Conservation (phyloP, 2,329 filamentous ascomycete genomes). For the Fulvia fulva region DNA sequence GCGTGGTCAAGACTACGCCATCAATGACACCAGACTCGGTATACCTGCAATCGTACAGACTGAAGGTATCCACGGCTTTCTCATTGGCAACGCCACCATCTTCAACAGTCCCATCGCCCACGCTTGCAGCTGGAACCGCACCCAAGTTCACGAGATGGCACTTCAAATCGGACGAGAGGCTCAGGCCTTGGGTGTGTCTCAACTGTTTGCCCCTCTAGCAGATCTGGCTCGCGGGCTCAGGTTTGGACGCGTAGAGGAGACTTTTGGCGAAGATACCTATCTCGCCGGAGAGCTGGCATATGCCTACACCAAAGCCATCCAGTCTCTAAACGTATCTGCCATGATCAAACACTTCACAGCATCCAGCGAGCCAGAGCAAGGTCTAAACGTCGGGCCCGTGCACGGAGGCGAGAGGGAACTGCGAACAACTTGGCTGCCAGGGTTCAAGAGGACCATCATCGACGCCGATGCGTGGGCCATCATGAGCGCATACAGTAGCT, state of each 20-base stretch:
- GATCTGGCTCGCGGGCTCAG: slow-evolving; percentile 69
- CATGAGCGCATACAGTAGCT: slow-evolving; percentile 71
- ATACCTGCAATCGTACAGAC: slow-evolving; percentile 72
- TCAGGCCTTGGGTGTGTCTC: slow-evolving; percentile 64
- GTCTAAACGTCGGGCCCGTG: slow-evolving; percentile 62
- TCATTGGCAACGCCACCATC: slow-evolving; percentile 69
- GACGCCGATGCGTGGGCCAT: slow-evolving; percentile 64
- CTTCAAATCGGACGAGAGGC: slow-evolving; percentile 62
- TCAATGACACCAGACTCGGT: slow-evolving; percentile 62
- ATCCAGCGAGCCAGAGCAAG: slow-evolving; percentile 66
- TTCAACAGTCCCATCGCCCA: slow-evolving; percentile 74
- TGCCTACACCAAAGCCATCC: slow-evolving; percentile 57
- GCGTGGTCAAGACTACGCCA: slow-evolving; percentile 64
- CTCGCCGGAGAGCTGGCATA: slow-evolving; percentile 67
- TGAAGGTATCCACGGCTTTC: slow-evolving; percentile 70
- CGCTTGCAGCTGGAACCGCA: slow-evolving; percentile 66
- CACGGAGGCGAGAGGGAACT: slow-evolving; percentile 55
- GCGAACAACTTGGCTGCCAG: slow-evolving; percentile 52
- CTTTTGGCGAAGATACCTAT: slow-evolving; percentile 65
- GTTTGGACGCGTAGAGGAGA: slow-evolving; percentile 71
- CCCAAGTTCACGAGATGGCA: slow-evolving; percentile 63
- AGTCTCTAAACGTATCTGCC: slow-evolving; percentile 62
- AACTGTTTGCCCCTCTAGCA: slow-evolving; percentile 67
- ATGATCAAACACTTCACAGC: slow-evolving; percentile 74
- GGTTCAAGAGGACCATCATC: slow-evolving; percentile 67